Evolutionary conservation across 495 filamentous ascomycete genomes (phyloP).

Genomic region (Penicillium coffeae): DNA sequence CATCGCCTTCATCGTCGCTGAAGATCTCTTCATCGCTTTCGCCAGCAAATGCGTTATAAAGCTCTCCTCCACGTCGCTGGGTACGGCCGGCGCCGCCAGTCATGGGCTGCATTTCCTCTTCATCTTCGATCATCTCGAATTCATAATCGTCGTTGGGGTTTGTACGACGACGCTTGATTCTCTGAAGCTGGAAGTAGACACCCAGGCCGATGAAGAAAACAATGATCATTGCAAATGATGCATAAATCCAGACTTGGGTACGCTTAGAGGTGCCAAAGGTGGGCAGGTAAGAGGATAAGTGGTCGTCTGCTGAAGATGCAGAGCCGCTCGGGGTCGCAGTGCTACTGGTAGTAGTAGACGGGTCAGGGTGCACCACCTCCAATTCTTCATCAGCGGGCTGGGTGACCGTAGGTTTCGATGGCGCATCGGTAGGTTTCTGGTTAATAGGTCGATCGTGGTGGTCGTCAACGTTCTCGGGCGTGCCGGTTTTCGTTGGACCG

Average conservation of each 20-base stretch:
- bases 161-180: conserved; percentile 69
- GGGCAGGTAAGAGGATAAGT: conserved; percentile 86
- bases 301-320: conserved; percentile 51
- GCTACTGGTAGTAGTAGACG: conserved; percentile 30
- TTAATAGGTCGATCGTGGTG: conserved; percentile 75
- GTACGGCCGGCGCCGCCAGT: conserved; percentile 31
- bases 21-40: conserved; percentile 70
- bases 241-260: conserved; percentile 95
- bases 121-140: conserved; percentile 86
- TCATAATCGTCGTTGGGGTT: conserved; percentile 84
- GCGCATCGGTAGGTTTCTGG: conserved; percentile 46
- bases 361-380: conserved; percentile 6
- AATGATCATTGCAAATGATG: conserved; percentile 74
- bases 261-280: conserved; percentile 90
- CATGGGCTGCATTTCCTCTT: conserved; percentile 64
- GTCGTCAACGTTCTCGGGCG: conserved; percentile 55
- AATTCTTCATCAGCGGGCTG: conserved; percentile 19
- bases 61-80: conserved; percentile 66
- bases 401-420: conserved; percentile 5
- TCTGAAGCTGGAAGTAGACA: conserved; percentile 72
- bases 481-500: conserved; percentile 40
- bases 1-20: conserved; percentile 54
- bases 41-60: conserved; percentile 92
- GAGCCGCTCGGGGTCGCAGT: too few relatives aligned
- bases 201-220: conserved; percentile 78